Conservation (phyloP, 2,329 filamentous ascomycete species). For the Botrytis deweyae region DNA sequence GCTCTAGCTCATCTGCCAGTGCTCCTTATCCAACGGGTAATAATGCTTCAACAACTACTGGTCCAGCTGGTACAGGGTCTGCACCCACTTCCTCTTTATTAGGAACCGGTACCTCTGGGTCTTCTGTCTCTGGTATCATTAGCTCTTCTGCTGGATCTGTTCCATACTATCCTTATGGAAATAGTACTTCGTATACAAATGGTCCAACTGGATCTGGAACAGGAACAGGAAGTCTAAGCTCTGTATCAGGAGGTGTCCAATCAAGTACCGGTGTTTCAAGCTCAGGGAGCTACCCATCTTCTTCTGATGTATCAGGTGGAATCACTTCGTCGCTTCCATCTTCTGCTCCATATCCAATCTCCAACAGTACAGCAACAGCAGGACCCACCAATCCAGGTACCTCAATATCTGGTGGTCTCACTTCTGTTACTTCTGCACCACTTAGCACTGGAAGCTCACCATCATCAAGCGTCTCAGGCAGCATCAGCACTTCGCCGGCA, state of each 20-base stretch:
- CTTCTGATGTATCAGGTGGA: slow-evolving; percentile 5
- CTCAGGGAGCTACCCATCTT: not conserved
- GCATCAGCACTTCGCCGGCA: slow-evolving; percentile 13
- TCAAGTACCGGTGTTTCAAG: slow-evolving; percentile 6
- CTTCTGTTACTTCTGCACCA: slow-evolving; percentile 1
- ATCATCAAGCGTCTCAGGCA: slow-evolving; percentile 21
- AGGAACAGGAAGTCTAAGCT: not conserved
- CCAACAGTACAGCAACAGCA: slow-evolving; percentile 20
- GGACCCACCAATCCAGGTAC: slow-evolving; percentile 20
- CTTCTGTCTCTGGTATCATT: slow-evolving; percentile 20
- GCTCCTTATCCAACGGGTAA: slow-evolving; percentile 25
- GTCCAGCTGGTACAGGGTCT: slow-evolving; percentile 22
- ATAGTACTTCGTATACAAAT: slow-evolving; percentile 7
- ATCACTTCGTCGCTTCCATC: slow-evolving; percentile 13
- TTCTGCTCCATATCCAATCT: slow-evolving; percentile 24
- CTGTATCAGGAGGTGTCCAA: not conserved
- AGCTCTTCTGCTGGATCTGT: slow-evolving; percentile 13
- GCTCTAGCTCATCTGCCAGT: not conserved
- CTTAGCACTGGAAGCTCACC: not conserved
- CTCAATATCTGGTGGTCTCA: not conserved
- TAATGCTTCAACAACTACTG: slow-evolving; percentile 7
- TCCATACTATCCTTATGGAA: slow-evolving; percentile 23
- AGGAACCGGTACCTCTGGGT: slow-evolving; percentile 21
- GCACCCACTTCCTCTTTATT: slow-evolving; percentile 11
- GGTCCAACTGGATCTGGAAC: slow-evolving; percentile 2